Conservation (phyloP, 768 basidiomycete species). For the Leccinum uliginosum region DNA sequence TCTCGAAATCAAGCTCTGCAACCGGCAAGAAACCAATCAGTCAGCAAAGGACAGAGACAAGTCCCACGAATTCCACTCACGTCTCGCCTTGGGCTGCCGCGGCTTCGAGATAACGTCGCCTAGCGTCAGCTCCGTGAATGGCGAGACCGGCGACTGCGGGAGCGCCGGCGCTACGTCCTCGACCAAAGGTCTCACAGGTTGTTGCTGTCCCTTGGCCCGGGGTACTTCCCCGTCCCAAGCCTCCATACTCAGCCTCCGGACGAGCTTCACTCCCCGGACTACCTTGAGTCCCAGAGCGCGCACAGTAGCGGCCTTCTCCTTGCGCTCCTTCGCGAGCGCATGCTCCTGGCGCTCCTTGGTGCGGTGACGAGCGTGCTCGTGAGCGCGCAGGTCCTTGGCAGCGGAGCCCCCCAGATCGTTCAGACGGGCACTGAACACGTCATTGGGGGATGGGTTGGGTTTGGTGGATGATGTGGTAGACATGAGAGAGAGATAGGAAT, state of each 20-base stretch:
- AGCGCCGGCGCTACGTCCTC: neutral
- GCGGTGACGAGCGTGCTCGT: slow-evolving; percentile 32
- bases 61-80: slow-evolving; percentile 11
- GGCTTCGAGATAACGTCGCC: slow-evolving; percentile 26
- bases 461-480: slow-evolving; percentile 26
- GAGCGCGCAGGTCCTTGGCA: slow-evolving; percentile 30
- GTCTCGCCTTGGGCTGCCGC: slow-evolving; percentile 21
- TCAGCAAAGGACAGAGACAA: neutral
- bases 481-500: slow-evolving; percentile 20
- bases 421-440: slow-evolving; percentile 12
- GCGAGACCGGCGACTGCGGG: neutral
- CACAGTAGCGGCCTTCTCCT: slow-evolving; percentile 22
- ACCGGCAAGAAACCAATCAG: neutral
- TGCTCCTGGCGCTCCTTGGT: slow-evolving; percentile 31
- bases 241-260: slow-evolving; percentile 26
- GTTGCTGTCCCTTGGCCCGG: neutral
- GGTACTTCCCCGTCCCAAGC: slow-evolving; percentile 26
- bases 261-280: slow-evolving; percentile 12
- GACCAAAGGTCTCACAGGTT: neutral
- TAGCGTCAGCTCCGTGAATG: slow-evolving; percentile 21
- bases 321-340: slow-evolving; percentile 28
- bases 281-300: slow-evolving; percentile 20
- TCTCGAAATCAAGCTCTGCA: slow-evolving; percentile 27
- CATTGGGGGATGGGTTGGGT: slow-evolving; percentile 19
- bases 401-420: slow-evolving; percentile 9